Percentiles rank a stretch among this genome's conserved stretches.
Conservation (phyloP, 805 yeast species). For the Suhomyces faveliae region DNA sequence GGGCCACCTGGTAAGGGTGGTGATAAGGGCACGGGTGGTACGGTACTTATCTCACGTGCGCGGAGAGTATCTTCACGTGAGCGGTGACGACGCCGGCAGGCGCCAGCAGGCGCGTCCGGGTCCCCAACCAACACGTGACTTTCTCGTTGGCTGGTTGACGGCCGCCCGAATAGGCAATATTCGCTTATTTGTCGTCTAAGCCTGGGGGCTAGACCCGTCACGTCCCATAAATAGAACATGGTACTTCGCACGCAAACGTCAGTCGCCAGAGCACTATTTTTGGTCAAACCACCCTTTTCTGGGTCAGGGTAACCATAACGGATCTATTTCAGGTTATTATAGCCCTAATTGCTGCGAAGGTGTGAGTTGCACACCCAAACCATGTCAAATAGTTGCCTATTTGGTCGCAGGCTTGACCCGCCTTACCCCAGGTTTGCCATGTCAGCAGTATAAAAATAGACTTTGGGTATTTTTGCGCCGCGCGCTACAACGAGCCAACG, state of each 20-base stretch:
- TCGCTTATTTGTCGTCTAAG: not conserved
- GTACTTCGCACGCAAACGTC: not conserved
- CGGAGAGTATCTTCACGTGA: not conserved
- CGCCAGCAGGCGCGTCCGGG: too few relatives aligned
- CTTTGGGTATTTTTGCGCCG: not conserved
- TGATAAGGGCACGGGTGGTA: too few relatives aligned
- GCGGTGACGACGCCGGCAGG: too few relatives aligned
- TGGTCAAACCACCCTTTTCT: not conserved
- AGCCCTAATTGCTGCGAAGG: not conserved
- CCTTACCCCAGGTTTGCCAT: slow-evolving; percentile 1
- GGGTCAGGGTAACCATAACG: not conserved
- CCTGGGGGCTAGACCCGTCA: slow-evolving; percentile 1
- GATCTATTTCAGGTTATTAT: not conserved
- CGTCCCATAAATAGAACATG: not conserved
- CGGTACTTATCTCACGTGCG: too few relatives aligned
- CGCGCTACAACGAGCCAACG: not conserved
- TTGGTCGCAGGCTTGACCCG: not conserved
- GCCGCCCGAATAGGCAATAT: not conserved
- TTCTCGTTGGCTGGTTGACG: too few relatives aligned
- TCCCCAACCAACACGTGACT: too few relatives aligned
- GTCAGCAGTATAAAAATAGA: not conserved
- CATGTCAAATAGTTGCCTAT: not conserved
- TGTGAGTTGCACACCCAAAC: not conserved
- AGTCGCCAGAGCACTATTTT: not conserved
- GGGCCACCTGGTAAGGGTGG: too few relatives aligned